Conservation (phyloP, 768 basidiomycete species). For the Lactarius deliciosus region DNA sequence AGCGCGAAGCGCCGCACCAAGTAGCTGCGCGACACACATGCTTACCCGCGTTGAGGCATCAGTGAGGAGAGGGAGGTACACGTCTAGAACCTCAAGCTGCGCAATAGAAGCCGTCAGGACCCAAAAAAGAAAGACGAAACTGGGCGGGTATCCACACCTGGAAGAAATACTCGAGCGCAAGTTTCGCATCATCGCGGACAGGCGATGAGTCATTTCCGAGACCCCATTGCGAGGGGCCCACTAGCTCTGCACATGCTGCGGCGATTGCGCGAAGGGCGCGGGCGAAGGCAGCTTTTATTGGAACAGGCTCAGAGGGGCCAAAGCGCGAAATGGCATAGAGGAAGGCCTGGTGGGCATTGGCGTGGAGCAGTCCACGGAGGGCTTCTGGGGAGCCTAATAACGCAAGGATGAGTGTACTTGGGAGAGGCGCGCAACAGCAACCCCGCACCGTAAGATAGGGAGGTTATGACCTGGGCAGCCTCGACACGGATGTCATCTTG, state of each 20-base stretch:
- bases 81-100: conserved; percentile 61
- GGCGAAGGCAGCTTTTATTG: conserved; percentile 56
- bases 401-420: neutral
- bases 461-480: conserved; percentile 72
- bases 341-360: conserved; percentile 58
- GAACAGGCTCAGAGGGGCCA: conserved; percentile 38
- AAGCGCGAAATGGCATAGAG: conserved; percentile 60
- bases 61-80: conserved; percentile 62
- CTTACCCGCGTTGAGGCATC: conserved; percentile 44
- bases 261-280: conserved; percentile 63
- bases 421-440: neutral
- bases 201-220: conserved; percentile 47
- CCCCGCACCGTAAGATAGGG: conserved; percentile 61
- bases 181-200: conserved; percentile 51
- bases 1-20: conserved; percentile 52
- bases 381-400: conserved; percentile 60
- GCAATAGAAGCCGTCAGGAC: conserved; percentile 12
- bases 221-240: conserved; percentile 71
- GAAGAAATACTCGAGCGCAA: conserved; percentile 59
- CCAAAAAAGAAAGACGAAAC: neutral
- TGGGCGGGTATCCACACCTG: conserved; percentile 42
- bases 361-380: conserved; percentile 54
- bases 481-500: conserved; percentile 61
- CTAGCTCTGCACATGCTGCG: conserved; percentile 59
- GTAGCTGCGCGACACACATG: conserved; percentile 57